phyloP scores from a whole-genome alignment of 1,284 basidiomycete genomes.

The Leccinum subrobustum region DNA sequence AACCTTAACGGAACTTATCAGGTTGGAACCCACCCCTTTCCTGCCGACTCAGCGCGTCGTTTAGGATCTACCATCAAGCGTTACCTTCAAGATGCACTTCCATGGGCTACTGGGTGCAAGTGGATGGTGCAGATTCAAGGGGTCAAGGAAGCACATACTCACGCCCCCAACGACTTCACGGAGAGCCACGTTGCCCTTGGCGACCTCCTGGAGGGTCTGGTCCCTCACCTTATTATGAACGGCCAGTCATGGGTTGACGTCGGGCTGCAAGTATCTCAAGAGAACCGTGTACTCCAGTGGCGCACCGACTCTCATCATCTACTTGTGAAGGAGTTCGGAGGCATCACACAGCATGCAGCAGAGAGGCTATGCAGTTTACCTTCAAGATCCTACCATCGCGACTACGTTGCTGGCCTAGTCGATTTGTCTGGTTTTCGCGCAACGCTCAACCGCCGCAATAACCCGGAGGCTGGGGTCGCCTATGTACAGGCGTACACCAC shows the following conservation, averaged over 20 bases:
- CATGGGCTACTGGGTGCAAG: too few relatives aligned
- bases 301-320: slow-evolving; percentile 8
- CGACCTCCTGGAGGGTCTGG: background rate
- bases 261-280: slow-evolving; percentile 5
- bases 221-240: background rate
- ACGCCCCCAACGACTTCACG: background rate
- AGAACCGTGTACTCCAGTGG: slow-evolving; percentile 6
- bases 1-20: too few relatives aligned
- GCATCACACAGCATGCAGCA: background rate
- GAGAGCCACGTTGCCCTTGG: background rate
- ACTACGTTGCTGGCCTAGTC: slow-evolving; percentile 4
- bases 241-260: slow-evolving; percentile 11
- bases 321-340: background rate
- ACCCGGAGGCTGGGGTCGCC: background rate
- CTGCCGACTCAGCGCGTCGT: too few relatives aligned
- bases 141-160: slow-evolving; percentile 4
- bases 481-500: slow-evolving; percentile 13
- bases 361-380: background rate
- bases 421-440: slow-evolving; percentile 6
- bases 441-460: background rate
- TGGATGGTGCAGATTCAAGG: too few relatives aligned
- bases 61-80: too few relatives aligned
- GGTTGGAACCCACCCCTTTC: too few relatives aligned
- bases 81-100: too few relatives aligned
- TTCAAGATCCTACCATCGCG: slow-evolving; percentile 2